Base-by-base conservation (phyloP, 2,329 filamentous ascomycete species). In the Colletotrichum lini region DNA sequence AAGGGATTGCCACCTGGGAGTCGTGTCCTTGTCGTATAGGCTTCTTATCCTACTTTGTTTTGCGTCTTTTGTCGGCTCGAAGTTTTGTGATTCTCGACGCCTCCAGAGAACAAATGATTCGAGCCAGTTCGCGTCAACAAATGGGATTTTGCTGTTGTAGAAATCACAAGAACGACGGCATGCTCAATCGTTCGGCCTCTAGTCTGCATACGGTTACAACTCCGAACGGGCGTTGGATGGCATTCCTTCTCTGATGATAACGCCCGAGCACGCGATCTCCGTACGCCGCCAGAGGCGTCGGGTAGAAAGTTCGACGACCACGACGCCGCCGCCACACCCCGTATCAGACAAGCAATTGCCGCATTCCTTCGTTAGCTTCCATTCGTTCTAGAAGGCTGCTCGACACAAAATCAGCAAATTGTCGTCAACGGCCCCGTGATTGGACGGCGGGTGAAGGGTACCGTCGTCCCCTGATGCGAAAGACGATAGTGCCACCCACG, bases 341-440 rank as follows among this genome's bases (percentile, higher is more conserved):
- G 52, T 50, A 42, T 60, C 47, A 57, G 45, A 52, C 30, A 44
- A 59, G 42, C 21, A 67, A 62, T 67, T 57, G 50, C 49, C 68
- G 57, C 64, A 67, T 35, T 18, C 23, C 30, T 18, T 44, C 30
- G 50, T 40, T 30, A 26, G 35, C 30, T 56, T 50, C 30, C 8
- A 54, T 38, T 47, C 42, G 49, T 56, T 67, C 67, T 70, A 56
- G 67, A 70, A 67, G 30, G 57, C 38, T n/a, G n/a, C 56, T n/a
- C 42, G 50, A 52, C 42, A 21, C 50, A 44, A 18, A 50, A 26
- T 8, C 30, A 8, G 8, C 23, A 40, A 23, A 21, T 23, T 10
- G 45, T 15, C 40, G 35, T n/a, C 16, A 30, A 6, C 35, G 16
- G 35, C 3, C 21, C n/a, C 23, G 18, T 42, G 56, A 66, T 70